phyloP scores from a whole-genome alignment of 805 yeast species.

The Wickerhamomyces subpelliculosus region DNA sequence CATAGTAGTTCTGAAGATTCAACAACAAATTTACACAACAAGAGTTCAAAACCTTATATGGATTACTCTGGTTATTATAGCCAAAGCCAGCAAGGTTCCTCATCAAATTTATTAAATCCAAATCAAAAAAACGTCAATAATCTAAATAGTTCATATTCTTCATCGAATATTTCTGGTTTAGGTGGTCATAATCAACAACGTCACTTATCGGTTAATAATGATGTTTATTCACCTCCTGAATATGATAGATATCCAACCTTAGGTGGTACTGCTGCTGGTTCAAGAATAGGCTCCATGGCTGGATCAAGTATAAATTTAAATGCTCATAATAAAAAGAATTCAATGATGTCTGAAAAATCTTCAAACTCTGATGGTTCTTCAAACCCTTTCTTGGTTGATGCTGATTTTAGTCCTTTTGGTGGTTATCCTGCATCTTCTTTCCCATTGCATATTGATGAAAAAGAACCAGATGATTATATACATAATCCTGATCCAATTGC shows the following conservation, averaged over 20 bases:
- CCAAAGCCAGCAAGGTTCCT: constrained; percentile 32
- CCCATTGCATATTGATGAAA: constrained; percentile 86
- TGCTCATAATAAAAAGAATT: constrained; percentile 11
- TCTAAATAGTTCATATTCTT: constrained; percentile 19
- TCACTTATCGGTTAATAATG: constrained; percentile 9
- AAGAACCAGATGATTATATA: constrained; percentile 89
- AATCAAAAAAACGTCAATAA: constrained; percentile 3
- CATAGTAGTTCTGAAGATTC: constrained; percentile 2
- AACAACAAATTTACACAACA: not conserved
- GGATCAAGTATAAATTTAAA: constrained; percentile 22
- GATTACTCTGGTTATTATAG: constrained; percentile 37
- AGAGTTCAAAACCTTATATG: constrained; percentile 27
- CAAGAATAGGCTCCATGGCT: constrained; percentile 50
- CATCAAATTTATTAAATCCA: constrained; percentile 27
- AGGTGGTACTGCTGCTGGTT: too few relatives aligned
- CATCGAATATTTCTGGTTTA: constrained; percentile 17
- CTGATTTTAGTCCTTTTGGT: constrained; percentile 86
- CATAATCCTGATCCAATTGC: constrained; percentile 95
- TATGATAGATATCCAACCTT: constrained; percentile 65
- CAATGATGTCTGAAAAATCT: constrained; percentile 10
- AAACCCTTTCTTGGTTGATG: constrained; percentile 41
- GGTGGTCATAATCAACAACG: constrained; percentile 9
- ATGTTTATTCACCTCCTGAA: constrained; percentile 40
- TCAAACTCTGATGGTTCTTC: constrained; percentile 20
- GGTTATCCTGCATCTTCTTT: constrained; percentile 93